Evolutionary conservation across 495 filamentous ascomycete genomes (phyloP), one percentile per base, ranked within the genome.

Genomic region (Tuber brumale): DNA sequence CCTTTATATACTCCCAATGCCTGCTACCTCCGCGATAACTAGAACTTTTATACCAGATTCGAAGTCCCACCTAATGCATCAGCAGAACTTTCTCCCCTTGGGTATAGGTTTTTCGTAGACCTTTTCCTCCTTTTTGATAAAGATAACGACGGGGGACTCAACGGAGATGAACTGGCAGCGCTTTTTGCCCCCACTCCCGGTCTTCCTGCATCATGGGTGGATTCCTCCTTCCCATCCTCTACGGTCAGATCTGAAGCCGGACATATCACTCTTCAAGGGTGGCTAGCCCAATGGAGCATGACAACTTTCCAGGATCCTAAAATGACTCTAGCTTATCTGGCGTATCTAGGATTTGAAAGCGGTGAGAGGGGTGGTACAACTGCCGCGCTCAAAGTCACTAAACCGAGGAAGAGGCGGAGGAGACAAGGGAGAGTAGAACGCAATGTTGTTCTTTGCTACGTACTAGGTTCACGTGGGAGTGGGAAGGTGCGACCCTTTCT

Each of bases 221-320:
- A 95, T 73, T 91, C 91, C 21, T 89, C 86, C 9, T 99, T 99
- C 82, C 96, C 95, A 10, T 95, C 93, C 5, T 96, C 92, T 6
- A 97, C 96, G 19, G 94, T 98, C 23, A 91, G 93, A 48, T 97
- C 97, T 83, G 95, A 99, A 85, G 93, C 94, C 16, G 94, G 95
- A 2, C 89, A 97, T 84, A 94, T 99, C 77, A 99, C 95, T 5
- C 88, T 98, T 3, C 95, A 99, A 84, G 95, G 95, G 7, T 99
- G 95, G 95, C 88, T 99, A 27, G 96, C 95, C 7, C 95, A 99
- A 79, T 99, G 95, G 95, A 97, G 94, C 84, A 99, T 99, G 95
- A 99, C 96, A 0, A 99, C 95, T 3, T 99, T 98, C 81, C 89
- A 94, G 71, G 94, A 95, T 44, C 95, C 96, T 23, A 95, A 94